These are phyloP conservation scores for Acanthamoeba sp. DNA, from an alignment of 208 protist genomes.

Conservation along the genomic window DNA sequence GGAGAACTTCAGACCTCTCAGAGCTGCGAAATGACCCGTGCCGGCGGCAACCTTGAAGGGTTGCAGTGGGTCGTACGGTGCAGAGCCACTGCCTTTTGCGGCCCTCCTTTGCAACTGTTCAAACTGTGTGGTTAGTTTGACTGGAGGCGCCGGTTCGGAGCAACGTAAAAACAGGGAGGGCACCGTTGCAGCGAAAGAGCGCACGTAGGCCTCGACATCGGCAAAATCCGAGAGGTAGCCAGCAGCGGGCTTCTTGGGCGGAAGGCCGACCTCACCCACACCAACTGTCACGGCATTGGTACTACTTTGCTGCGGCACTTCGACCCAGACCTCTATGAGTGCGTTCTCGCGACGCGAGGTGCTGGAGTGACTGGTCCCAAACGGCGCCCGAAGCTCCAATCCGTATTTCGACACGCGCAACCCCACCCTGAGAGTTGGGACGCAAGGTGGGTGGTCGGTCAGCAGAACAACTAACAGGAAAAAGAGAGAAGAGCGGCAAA, in stretches of 20 bases:
- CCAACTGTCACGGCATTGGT: not conserved
- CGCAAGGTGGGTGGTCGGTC: not conserved
- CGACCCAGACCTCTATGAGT: constrained; percentile 58
- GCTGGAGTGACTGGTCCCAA: constrained; percentile 49
- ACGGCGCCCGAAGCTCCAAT: constrained; percentile 28
- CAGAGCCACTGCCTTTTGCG: not conserved
- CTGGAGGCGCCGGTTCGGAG: not conserved
- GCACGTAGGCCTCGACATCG: constrained; percentile 31
- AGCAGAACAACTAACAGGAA: not conserved
- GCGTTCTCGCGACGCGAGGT: constrained; percentile 26
- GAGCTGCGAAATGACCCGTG: not conserved
- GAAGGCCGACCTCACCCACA: constrained; percentile 32
- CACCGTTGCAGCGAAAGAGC: constrained; percentile 7
- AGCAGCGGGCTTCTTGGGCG: constrained; percentile 45
- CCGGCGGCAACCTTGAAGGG: not conserved
- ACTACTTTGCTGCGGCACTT: not conserved
- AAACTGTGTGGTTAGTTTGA: not conserved
- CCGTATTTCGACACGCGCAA: constrained; percentile 7
- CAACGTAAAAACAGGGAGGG: not conserved
- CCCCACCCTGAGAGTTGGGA: not conserved
- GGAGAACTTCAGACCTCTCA: not conserved
- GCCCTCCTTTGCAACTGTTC: not conserved
- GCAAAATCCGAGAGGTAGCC: constrained; percentile 38
- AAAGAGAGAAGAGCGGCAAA: not conserved
- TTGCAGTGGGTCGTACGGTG: not conserved